Base-by-base conservation (phyloP, 1,139 yeast species). In the Yamadazyma buinensis region DNA sequence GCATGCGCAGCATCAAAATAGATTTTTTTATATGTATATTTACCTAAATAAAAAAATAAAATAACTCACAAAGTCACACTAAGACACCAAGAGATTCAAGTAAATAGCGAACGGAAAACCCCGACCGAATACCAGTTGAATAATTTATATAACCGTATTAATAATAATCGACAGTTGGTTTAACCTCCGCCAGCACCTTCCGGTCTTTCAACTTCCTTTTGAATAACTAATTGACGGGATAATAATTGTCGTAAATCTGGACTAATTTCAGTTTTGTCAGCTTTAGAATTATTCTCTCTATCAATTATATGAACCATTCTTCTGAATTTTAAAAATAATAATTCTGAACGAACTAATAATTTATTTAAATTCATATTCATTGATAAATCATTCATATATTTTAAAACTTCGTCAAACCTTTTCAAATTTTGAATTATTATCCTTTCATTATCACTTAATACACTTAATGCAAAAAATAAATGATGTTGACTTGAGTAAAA, bases 311-410 rank as follows among this genome's bases (percentile, higher is more conserved):
- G 85, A 36, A 87, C 75, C 71, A 87, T 82, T 44, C 87, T 77
- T 49, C 79, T 75, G 57, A 88, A 92, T 46, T 84, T 75, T 47
- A 85, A 69, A 54, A 87, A 92, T 30, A 92, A 63, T 24, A 86
- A 66, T 54, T 92, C 97, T 10, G 95, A 80, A 32, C 97, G 66
- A 10, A 85, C 79, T 37, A 90, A 69, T 31, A 87, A 63, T 43
- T 84, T 92, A 32, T 82, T 77, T 49, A 88, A 61, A 41, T 86
- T 79, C 63, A 88, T 67, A 5, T 78, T 74, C 71, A 83, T 82
- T 33, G 87, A 78, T 42, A 94, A 69, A 48, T 92, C 97, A 58
- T 92, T 92, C 77, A 92, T 84, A 55, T 85, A 94, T 63, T 85
- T 87, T 49, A 92, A 70, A 14, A 92, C 92, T 54, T 90, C 96